Conservation (phyloP, 1,284 basidiomycete species). For the Gomphus bonarii region DNA sequence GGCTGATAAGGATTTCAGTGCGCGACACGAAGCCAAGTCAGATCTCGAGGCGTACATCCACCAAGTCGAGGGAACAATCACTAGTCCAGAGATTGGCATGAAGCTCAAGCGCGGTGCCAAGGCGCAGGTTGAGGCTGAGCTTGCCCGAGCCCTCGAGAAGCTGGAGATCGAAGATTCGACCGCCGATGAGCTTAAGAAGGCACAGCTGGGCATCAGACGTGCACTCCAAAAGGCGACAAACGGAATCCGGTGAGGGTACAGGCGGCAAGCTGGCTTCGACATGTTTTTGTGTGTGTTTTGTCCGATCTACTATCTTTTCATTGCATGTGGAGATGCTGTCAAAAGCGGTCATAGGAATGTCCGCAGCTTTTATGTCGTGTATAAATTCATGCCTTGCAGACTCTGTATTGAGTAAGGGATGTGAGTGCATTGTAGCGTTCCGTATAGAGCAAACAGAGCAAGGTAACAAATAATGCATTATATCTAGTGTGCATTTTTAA, state of each 20-base stretch:
- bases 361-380: background rate
- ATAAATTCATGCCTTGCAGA: background rate
- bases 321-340: background rate
- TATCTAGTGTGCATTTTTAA: background rate
- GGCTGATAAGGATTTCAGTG: slow-evolving; percentile 94
- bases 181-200: slow-evolving; percentile 88
- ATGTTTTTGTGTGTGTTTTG: background rate
- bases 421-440: background rate
- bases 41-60: slow-evolving; percentile 95
- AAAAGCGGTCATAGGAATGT: background rate
- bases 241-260: slow-evolving; percentile 56
- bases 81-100: slow-evolving; percentile 89
- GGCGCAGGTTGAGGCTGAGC: slow-evolving; percentile 86
- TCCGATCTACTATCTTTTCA: background rate
- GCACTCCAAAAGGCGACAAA: slow-evolving; percentile 93
- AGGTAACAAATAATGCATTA: background rate
- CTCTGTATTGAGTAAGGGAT: background rate
- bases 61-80: slow-evolving; percentile 89
- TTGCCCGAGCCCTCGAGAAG: slow-evolving; percentile 93
- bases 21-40: slow-evolving; percentile 92
- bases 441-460: background rate
- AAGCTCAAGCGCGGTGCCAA: slow-evolving; percentile 96
- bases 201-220: slow-evolving; percentile 87
- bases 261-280: background rate
- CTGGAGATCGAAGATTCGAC: slow-evolving; percentile 91